Base-by-base conservation (phyloP, 805 yeast species). In the Suhomyces xylopsoci region DNA sequence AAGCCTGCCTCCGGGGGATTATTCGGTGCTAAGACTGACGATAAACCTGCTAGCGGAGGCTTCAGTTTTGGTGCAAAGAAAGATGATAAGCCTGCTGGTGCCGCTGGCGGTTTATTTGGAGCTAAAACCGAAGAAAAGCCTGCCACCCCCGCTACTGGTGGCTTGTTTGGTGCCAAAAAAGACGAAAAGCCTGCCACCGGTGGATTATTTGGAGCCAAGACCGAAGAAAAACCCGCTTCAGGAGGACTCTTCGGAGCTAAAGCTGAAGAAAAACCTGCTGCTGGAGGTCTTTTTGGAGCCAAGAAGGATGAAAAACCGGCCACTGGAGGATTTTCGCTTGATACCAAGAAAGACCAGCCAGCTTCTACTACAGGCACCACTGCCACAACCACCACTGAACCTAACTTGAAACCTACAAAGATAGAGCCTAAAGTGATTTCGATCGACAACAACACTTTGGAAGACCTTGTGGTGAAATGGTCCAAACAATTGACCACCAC, bases 401-500 rank as follows among this genome's bases (percentile, higher is more conserved):
- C 69, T 24, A 71, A 65, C 48, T 68, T 77, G 20, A 76, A 78
- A 50, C 71, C 84, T 2, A 83, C 86, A 50, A 76, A 80, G 38
- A 79, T 84, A 26, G 82, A 81, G 55, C 85, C 90, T 4, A 79
- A 84, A 52, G 87, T 88, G 30, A 80, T 90, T 3, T 83, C 96
- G 4, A 79, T 94, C 36, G 91, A 89, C 61, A 94, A 94, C 70
- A 90, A 90, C 67, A 90, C 97, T 1, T 75, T 94, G 63, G 98
- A 94, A 63, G 98, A 94, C 66, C 79, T 94, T 58, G 88, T 94
- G 43, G 82, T 91, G 12, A 91, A 88, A 69, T 94, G 99, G 99
- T 88, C 97, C 0, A 83, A 84, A 51, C 96, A 94, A 59, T 71
- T 94, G 54, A 77, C 93, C 1, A 78, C 81, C 12, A 83, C 94